Evolutionary conservation across 208 protist genomes (phyloP).

Genomic region (Leishmania braziliensis): DNA sequence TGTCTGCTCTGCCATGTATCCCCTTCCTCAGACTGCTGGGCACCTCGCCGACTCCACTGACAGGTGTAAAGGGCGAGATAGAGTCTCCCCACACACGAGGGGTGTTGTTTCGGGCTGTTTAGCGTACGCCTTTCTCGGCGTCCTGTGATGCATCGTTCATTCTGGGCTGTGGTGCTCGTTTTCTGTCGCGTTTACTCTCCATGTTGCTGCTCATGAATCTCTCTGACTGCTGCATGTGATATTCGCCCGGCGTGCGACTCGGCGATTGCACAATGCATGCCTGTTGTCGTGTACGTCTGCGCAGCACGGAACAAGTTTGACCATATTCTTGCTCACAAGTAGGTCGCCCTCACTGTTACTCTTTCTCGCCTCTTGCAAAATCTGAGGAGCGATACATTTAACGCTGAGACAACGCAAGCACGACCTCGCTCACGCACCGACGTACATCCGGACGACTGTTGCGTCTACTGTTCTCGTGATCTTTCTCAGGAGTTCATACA

Average conservation of each 20-base stretch:
- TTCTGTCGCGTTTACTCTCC: background rate
- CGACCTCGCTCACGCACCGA: background rate
- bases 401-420: background rate
- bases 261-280: background rate
- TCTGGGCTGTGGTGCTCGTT: background rate
- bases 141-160: background rate
- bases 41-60: background rate
- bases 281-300: background rate
- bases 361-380: conserved; percentile 1
- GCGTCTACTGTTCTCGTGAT: background rate
- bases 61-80: background rate
- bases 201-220: too few relatives aligned
- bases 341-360: background rate
- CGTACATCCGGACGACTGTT: background rate
- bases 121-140: background rate
- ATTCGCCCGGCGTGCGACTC: background rate
- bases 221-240: background rate
- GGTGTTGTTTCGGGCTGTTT: background rate
- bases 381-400: background rate
- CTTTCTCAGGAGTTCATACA: background rate
- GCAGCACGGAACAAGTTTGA: background rate
- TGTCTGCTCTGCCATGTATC: background rate
- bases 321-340: background rate
- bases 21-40: background rate
- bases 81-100: background rate